Percentiles rank a stretch among this genome's conserved stretches.
phyloP scores from a whole-genome alignment of 306 rosid genomes.

The Abrus pulchellus region DNA sequence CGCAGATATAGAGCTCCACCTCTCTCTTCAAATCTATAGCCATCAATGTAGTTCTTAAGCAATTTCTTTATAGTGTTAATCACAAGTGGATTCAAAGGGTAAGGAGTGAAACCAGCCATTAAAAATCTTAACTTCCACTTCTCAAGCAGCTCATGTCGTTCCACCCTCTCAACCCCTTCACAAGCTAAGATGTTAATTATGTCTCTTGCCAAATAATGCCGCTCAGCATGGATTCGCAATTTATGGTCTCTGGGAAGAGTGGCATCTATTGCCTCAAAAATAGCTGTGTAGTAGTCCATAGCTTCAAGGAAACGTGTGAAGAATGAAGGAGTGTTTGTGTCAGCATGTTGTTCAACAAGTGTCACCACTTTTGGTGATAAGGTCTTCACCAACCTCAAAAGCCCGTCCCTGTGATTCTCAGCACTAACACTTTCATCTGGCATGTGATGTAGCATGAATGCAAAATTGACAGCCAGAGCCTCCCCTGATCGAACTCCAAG shows the following conservation, averaged over 20 bases:
- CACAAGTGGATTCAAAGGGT: constrained; percentile 74
- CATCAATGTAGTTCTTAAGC: constrained; percentile 66
- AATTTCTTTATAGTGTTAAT: constrained; percentile 69
- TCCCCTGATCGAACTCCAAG: constrained; percentile 64
- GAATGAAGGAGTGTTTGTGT: constrained; percentile 75
- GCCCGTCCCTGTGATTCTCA: constrained; percentile 71
- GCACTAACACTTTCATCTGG: constrained; percentile 85
- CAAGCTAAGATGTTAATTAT: constrained; percentile 81
- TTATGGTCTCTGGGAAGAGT: constrained; percentile 68
- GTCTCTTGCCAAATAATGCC: constrained; percentile 74
- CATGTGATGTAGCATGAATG: constrained; percentile 82
- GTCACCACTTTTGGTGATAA: constrained; percentile 83
- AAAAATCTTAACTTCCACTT: constrained; percentile 76
- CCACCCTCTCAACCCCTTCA: constrained; percentile 81
- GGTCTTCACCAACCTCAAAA: constrained; percentile 72
- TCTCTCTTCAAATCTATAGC: constrained; percentile 72
- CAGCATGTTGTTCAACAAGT: constrained; percentile 80
- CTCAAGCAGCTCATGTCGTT: constrained; percentile 77
- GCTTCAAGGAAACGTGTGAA: constrained; percentile 72
- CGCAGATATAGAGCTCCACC: constrained; percentile 79
- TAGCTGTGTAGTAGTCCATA: constrained; percentile 68
- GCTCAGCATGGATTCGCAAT: constrained; percentile 78
- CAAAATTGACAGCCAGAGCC: constrained; percentile 80
- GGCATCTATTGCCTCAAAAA: constrained; percentile 81
- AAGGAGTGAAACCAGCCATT: constrained; percentile 84